Evolutionary conservation across 148 eudicot species (phyloP), one percentile per base, ranked within the genome.

Genomic region (Nepenthes gracilis): DNA sequence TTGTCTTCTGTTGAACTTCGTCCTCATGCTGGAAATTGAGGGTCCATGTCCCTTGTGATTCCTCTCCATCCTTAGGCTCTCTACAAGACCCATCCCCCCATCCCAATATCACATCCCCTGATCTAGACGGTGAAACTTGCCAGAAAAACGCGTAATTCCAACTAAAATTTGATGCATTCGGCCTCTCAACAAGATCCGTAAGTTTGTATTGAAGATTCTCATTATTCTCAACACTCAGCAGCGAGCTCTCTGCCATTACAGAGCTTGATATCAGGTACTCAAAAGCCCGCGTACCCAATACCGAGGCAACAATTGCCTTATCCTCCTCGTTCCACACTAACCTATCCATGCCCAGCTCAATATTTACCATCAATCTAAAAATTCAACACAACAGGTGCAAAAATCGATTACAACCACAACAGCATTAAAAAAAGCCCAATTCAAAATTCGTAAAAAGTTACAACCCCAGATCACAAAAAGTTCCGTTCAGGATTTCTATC

Each of bases 61-160:
- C 94, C 49, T 84, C 94, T 13, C 73, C 90, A 35, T 80, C 89
- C 63, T 40, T 81, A 34, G 94, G 96, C 75, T 92, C 98, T 64
- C 98, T 74, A 62, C 98, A 92, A 59, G 79, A 82, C 36, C 98
- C 98, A 68, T 92, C 98, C 15, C 98, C 98, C 98, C 98, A 92
- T 32, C 83, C 87, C 48, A 92, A 59, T 15, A 88, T 89, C 70
- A 84, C 65, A 53, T 88, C 94, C 2, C 98, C 94, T 0, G 75
- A 35, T 67, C 6, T 78, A 5, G 97, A 80, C 75, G 75, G 66
- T 55, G 88, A 85, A 63, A 82, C 67, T 56, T 88, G 96, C 98
- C 98, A 92, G 67, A 85, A 92, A 43, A 92, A 85, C 1, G 96
- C 98, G 48, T 92, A 92, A 72, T 88, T 92, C 98, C 98, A 92